Base-by-base conservation (phyloP, 768 basidiomycete species). In the Agrocybe praecox region DNA sequence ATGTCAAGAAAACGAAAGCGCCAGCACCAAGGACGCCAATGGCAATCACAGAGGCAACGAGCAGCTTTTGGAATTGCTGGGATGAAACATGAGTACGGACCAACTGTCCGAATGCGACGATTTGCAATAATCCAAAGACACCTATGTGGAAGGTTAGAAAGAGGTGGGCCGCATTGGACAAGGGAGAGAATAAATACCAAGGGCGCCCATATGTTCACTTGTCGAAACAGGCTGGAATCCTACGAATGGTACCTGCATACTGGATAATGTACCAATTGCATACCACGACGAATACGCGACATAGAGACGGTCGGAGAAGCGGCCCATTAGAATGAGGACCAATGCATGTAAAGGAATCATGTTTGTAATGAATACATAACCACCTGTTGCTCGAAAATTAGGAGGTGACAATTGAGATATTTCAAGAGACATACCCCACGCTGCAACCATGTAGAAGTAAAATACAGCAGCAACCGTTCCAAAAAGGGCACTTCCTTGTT, bases 371-470 rank as follows among this genome's bases (percentile, higher is more conserved):
- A 99, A 99, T 0, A 91, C 97, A 74, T 98, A 99, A 62, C 95
- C 94, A 80, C 93, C 92, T 93, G 52, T 49, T 33, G 14, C 12
- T 29, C 8, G 22, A 53, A 51, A 18, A 46, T 55, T 19, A 61
- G 52, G 24, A 50, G 44, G 34, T 2, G 23, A 18, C 44, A 21
- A 56, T 49, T 36, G 5, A 55, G 15, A 18, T 23, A 36, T 36
- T 50, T 17, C 23, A 4, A 34, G 17, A 46, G 5, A 74, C 83
- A 56, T 65, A 90, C 96, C 97, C 97, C 97, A 99, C 26, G 97
- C 97, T 51, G 97, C 96, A n/a, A 99, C 97, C 97, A 99, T 99
- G 82, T 98, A 99, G 64, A 98, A 98, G 77, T 99, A 99, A 76
- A 98, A 98, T 2, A 98, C 76, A 17, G 96, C 97, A 45, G 97